Evolutionary conservation across 129 eudicot species (phyloP), one percentile per base, ranked within the genome.

Genomic region (Flaveria sonorensis): DNA sequence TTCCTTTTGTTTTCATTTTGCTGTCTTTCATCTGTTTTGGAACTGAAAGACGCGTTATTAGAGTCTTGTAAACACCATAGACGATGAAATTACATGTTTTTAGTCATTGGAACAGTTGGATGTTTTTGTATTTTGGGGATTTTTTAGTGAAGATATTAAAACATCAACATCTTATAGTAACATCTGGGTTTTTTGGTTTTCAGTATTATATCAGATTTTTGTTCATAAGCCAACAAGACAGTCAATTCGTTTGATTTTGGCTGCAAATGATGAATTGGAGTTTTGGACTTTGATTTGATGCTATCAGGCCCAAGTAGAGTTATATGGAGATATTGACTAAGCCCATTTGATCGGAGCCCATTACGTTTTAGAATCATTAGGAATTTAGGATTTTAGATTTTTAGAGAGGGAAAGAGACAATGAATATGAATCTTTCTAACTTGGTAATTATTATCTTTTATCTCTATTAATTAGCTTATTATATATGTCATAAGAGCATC

Each of bases 1-100:
- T 76, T 65, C 56, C 66, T 8, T 50, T 50, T 39, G 30, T 20
- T 70, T 48, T 70, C 43, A 6, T 48, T 48, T 21, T 16, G 75
- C 19, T 24, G 60, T 70, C 26, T 48, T 66, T 48, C 45, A 48
- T 70, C 60, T 24, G 21, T 28, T 16, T 24, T 11, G 47, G 39
- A 63, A 51, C 20, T 21, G 55, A 73, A 57, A 14, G 20, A 2
- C 42, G 26, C 0, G 1, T 20, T 15, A 30, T 15, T 28, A 7
- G 70, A 36, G 40, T 36, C 40, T 30, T 36, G 40, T 36, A 36
- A 36, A 36, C 7, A 36, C 40, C 7, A 5, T 4, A 36, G 7
- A 36, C 40, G 6, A 36, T 36, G 40, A 36, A 36, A 10, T 45
- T 15, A 23, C n/a, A 15, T 59, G 23, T 45, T 73, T 39, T 73